Percentiles rank a stretch among this genome's conserved stretches.
Evolutionary conservation across 495 filamentous ascomycete genomes (phyloP).

Genomic region (Entonaema liquescens): DNA sequence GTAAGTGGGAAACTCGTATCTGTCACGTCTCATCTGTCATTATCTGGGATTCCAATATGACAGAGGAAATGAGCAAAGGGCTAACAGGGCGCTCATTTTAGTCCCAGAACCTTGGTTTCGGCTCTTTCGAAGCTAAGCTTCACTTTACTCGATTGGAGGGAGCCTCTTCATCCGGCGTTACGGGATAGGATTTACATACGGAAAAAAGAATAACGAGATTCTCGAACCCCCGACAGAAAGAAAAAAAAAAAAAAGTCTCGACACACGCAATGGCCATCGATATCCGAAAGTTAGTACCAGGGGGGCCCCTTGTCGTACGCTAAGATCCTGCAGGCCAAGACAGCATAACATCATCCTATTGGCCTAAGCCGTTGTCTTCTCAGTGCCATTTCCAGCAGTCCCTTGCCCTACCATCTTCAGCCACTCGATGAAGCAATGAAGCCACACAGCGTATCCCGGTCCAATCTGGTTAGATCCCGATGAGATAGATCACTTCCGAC

Average conservation of each 20-base stretch:
- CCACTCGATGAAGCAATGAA: conserved; percentile 32
- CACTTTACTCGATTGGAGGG: conserved; percentile 24
- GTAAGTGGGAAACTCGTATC: conserved; percentile 29
- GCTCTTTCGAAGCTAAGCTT: conserved; percentile 22
- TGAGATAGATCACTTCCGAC: conserved; percentile 40
- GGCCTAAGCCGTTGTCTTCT: conserved; percentile 24
- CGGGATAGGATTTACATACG: conserved; percentile 25
- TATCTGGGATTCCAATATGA: conserved; percentile 25
- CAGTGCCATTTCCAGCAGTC: conserved; percentile 14
- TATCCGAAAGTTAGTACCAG: conserved; percentile 33
- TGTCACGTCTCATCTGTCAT: conserved; percentile 40
- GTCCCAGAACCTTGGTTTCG: conserved; percentile 14
- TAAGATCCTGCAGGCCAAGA: conserved; percentile 39
- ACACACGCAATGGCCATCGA: conserved; percentile 37
- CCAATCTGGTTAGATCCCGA: conserved; percentile 42
- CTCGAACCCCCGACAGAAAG: conserved; percentile 22
- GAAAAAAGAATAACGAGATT: conserved; percentile 29
- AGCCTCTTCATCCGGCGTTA: conserved; percentile 33
- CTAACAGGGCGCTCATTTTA: conserved; percentile 27
- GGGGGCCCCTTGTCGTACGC: conserved; percentile 33
- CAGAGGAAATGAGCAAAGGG: conserved; percentile 21
- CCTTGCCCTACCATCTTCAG: conserved; percentile 25
- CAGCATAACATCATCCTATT: conserved; percentile 34
- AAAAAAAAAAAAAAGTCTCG: conserved; percentile 39
- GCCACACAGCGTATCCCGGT: conserved; percentile 41